Evolutionary conservation across 2,329 filamentous ascomycete genomes (phyloP).

Genomic region (Xylaria digitata): DNA sequence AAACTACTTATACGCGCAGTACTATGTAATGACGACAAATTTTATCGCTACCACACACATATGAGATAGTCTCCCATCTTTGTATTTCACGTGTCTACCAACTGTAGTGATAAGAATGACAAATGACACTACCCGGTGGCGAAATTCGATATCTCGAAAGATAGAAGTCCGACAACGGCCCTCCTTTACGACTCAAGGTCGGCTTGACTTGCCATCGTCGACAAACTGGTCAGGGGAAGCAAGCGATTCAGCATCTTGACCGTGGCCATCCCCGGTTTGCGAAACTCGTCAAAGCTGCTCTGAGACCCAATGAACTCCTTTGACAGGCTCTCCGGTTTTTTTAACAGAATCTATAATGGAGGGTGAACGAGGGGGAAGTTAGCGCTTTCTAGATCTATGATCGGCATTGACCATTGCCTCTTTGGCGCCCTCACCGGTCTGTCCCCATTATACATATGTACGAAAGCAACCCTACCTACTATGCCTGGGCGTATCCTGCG

Average conservation of each 20-base stretch:
- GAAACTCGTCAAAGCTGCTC: not conserved
- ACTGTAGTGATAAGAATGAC: constrained; percentile 28
- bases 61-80: constrained; percentile 16
- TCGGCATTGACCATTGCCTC: constrained; percentile 29
- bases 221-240: constrained; percentile 11
- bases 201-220: constrained; percentile 16
- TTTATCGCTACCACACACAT: constrained; percentile 21
- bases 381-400: constrained; percentile 23
- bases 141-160: constrained; percentile 16
- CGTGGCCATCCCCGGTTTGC: no score
- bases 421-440: constrained; percentile 31
- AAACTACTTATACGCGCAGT: constrained; percentile 13
- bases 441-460: constrained; percentile 20
- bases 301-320: constrained; percentile 11
- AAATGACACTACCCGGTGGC: constrained; percentile 24
- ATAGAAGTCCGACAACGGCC: constrained; percentile 41
- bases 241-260: constrained; percentile 2
- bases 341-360: constrained; percentile 25
- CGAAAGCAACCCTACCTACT: constrained; percentile 28
- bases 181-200: constrained; percentile 33
- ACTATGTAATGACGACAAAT: not conserved
- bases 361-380: constrained; percentile 32
- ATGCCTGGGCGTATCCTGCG: constrained; percentile 17
- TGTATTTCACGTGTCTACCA: constrained; percentile 15
- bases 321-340: constrained; percentile 1